Conservation (phyloP, 1,284 basidiomycete species). For the Lignosus rhinocerotis region DNA sequence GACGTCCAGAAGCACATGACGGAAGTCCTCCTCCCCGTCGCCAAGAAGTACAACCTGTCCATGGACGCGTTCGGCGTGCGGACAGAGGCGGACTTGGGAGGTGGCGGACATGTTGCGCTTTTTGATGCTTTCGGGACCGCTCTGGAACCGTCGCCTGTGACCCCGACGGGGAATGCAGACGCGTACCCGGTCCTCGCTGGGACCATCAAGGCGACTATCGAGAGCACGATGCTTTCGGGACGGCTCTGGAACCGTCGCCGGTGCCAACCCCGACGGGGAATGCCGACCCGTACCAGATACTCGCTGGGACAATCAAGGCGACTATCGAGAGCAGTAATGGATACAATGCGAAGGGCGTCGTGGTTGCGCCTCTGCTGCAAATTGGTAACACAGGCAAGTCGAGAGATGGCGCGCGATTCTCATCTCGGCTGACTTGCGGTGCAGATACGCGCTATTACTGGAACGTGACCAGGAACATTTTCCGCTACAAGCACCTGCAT, state of each 20-base stretch:
- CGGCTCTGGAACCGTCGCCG: conserved; percentile 56
- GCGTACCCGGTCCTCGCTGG: conserved; percentile 51
- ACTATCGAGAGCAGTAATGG: conserved; percentile 29
- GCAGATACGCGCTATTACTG: conserved; percentile 47
- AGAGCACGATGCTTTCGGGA: conserved; percentile 39
- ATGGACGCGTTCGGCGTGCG: conserved; percentile 49
- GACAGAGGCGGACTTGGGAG: conserved; percentile 19
- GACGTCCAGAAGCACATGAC: conserved; percentile 44
- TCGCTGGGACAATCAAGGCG: conserved; percentile 51
- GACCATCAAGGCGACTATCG: conserved; percentile 45
- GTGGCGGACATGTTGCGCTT: conserved; percentile 36
- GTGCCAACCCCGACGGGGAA: conserved; percentile 46
- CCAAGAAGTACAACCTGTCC: conserved; percentile 48
- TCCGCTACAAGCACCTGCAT: conserved; percentile 43
- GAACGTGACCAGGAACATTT: conserved; percentile 45
- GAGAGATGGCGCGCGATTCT: not conserved
- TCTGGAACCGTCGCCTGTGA: conserved; percentile 57
- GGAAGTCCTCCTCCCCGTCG: conserved; percentile 42
- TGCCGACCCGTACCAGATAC: conserved; percentile 46
- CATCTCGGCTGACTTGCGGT: not conserved
- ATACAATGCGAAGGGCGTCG: conserved; percentile 31
- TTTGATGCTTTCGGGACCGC: conserved; percentile 42
- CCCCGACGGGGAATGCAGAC: conserved; percentile 44
- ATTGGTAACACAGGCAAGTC: conserved; percentile 36
- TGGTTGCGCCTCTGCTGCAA: conserved; percentile 43